A percentile compares a stretch with the other conserved stretches of the same genome.
Conservation (phyloP, 495 filamentous ascomycete species). For the Xylaria telfairii region DNA sequence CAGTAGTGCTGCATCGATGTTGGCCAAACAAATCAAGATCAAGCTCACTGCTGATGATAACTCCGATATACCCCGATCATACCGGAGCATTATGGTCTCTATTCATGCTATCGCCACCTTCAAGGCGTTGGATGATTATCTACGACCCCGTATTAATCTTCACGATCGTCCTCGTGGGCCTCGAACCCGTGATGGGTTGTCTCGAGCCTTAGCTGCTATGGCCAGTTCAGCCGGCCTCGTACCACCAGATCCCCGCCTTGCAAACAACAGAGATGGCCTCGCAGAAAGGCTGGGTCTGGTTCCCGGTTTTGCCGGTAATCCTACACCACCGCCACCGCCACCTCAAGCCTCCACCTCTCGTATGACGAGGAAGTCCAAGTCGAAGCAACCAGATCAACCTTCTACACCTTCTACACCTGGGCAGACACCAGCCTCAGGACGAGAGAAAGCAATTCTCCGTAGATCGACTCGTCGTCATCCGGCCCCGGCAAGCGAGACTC, state of each 20-base stretch:
- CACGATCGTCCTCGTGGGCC: constrained; percentile 78
- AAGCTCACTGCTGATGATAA: constrained; percentile 90
- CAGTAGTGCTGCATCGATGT: constrained; percentile 92
- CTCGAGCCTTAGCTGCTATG: constrained; percentile 74
- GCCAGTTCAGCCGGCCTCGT: constrained; percentile 74
- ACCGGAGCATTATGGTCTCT: constrained; percentile 93
- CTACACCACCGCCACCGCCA: constrained; percentile 43
- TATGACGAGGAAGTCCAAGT: constrained; percentile 52
- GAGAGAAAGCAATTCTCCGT: constrained; percentile 59
- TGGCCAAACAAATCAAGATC: constrained; percentile 92
- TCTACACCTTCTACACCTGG: constrained; percentile 47
- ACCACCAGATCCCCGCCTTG: constrained; percentile 52
- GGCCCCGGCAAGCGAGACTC: constrained; percentile 44
- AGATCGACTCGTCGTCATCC: constrained; percentile 63
- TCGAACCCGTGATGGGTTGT: constrained; percentile 69
- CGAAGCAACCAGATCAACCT: constrained; percentile 46
- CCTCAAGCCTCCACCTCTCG: constrained; percentile 49
- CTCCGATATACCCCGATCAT: constrained; percentile 82
- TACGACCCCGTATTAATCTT: constrained; percentile 85
- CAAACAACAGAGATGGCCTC: background rate
- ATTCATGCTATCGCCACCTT: constrained; percentile 99
- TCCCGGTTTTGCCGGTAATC: constrained; percentile 34
- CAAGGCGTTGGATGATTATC: constrained; percentile 94
- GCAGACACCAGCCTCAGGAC: constrained; percentile 40
- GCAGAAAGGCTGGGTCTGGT: constrained; percentile 47